A percentile compares a stretch with the other conserved stretches of the same genome.
phyloP scores from a whole-genome alignment of 805 yeast genomes.

The Kluyveromyces starmeri region DNA sequence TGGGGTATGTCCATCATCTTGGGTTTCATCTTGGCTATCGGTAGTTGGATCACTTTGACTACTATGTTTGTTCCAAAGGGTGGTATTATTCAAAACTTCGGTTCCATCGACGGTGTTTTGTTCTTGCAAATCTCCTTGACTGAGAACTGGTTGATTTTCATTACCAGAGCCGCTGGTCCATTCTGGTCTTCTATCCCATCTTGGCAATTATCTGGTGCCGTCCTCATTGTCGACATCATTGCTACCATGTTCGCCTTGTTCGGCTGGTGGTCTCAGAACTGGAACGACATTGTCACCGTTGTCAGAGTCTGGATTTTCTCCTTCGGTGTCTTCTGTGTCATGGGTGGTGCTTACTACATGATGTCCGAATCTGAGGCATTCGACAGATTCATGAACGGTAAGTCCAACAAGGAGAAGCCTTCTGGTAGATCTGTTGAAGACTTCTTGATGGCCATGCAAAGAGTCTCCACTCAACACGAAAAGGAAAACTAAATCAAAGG shows the following conservation, averaged over 20 bases:
- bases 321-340: constrained; percentile 91
- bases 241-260: constrained; percentile 88
- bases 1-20: constrained; percentile 93
- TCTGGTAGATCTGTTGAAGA: constrained; percentile 69
- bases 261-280: constrained; percentile 98
- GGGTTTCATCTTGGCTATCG: constrained; percentile 80
- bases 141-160: constrained; percentile 95
- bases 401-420: constrained; percentile 47
- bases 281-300: constrained; percentile 93
- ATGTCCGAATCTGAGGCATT: constrained; percentile 76
- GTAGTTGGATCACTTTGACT: constrained; percentile 91
- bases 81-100: constrained; percentile 94
- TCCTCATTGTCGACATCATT: constrained; percentile 76
- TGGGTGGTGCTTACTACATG: constrained; percentile 94
- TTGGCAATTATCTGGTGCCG: constrained; percentile 95
- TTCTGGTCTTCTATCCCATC: constrained; percentile 97
- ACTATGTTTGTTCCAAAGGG: constrained; percentile 86
- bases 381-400: constrained; percentile 81
- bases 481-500: constrained; percentile 61
- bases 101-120: constrained; percentile 86
- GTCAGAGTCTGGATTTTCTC: constrained; percentile 94
- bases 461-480: constrained; percentile 86
- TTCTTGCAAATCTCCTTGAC: constrained; percentile 91
- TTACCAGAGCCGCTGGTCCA: constrained; percentile 96
- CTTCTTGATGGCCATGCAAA: constrained; percentile 77